Evolutionary conservation across 805 yeast genomes (phyloP), one percentile per base, ranked within the genome.

Genomic region (Torulaspora franciscae): DNA sequence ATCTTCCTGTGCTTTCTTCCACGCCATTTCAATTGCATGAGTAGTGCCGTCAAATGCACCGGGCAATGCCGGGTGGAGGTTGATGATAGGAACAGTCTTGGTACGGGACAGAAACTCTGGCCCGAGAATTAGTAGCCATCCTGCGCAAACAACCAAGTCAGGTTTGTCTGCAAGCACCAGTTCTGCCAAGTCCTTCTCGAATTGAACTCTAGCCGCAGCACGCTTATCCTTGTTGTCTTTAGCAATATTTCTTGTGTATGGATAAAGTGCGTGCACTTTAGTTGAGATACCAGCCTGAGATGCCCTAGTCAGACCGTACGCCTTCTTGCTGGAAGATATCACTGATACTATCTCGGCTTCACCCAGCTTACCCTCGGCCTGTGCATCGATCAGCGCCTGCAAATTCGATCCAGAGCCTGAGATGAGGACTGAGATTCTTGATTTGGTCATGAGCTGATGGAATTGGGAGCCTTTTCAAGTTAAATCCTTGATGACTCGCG

Each of bases 361-460:
- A 7, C 52, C 50, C 35, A 71, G 68, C 46, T 44, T 54, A 22
- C 68, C 71, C 11, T 58, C 65, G 3, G 56, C 52, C 30, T 72
- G 64, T 1, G 91, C 85, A 64, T 93, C 96, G 27, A 93, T 88
- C 32, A 93, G 71, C 0, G 99, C 98, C 64, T 93, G 99, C 32
- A 93, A 71, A 60, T 93, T 93, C n/a, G 97, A 81, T 1, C 99
- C 99, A 24, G 84, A 83, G 0, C 99, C 99, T 0, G 98, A 90
- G 17, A 93, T 93, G 30, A 93, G 76, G 0, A 93, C 97, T 2
- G 66, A 56, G 26, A 73, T 66, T 50, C 67, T 70, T 6, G 52
- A 26, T 48, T 46, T 29, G 3, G 30, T 39, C 40, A 29, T 41
- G 19, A 24, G 25, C 24, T 17, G 14, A 13, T 24, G 30, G 23